Percentiles rank a stretch among this genome's conserved stretches.
Conservation (phyloP, 257 asterid genomes). For the Henckelia pumila region DNA sequence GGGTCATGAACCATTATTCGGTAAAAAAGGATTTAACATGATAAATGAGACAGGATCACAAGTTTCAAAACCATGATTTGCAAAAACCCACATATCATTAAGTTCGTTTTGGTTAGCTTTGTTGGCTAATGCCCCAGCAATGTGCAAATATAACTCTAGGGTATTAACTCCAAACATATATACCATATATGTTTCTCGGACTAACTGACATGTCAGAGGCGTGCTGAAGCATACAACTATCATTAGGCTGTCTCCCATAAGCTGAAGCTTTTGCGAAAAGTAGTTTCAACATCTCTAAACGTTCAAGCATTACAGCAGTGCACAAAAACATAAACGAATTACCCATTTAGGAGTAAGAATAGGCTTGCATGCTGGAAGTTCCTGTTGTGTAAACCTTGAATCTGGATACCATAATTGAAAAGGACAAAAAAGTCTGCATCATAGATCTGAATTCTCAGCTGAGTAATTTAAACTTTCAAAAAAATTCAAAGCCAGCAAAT, state of each 20-base stretch:
- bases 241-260: not conserved
- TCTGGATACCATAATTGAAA: constrained; percentile 40
- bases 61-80: not conserved
- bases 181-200: not conserved
- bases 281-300: not conserved
- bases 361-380: constrained; percentile 98
- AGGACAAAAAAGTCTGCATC: constrained; percentile 3
- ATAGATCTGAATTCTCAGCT: not conserved
- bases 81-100: not conserved
- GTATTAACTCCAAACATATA: not conserved
- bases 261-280: not conserved
- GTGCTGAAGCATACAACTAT: not conserved
- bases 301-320: not conserved
- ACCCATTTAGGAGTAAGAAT: constrained; percentile 98
- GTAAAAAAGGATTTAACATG: not conserved
- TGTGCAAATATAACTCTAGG: not conserved
- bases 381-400: constrained; percentile 98
- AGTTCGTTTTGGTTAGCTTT: not conserved
- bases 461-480: constrained; percentile 2
- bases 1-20: not conserved
- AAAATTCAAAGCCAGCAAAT: not conserved
- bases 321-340: constrained; percentile 18
- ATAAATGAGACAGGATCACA: not conserved
- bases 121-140: not conserved
- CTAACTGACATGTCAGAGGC: not conserved